A percentile compares a stretch with the other conserved stretches of the same genome.
These are phyloP conservation scores for Papilionanthe hybrid DNA, from an alignment of 116 monocot species.

Conservation along the genomic window DNA sequence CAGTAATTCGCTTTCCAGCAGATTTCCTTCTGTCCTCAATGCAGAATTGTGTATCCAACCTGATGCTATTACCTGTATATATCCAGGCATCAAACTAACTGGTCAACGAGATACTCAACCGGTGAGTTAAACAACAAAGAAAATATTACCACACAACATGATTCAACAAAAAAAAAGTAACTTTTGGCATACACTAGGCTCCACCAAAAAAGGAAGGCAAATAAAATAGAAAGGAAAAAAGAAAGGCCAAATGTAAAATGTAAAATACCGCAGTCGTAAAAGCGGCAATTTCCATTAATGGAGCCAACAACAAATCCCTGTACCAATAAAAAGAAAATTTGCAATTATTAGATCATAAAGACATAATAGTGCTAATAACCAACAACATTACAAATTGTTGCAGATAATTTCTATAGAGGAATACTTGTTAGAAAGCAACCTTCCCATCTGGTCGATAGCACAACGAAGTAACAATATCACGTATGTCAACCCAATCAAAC, in stretches of 20 bases:
- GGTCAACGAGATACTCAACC: background rate
- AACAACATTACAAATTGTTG: background rate
- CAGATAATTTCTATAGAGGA: background rate
- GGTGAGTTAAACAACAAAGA: background rate
- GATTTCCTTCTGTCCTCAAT: constrained; percentile 34
- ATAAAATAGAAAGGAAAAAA: background rate
- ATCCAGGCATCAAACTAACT: background rate
- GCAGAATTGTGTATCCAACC: constrained; percentile 15
- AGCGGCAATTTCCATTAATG: constrained; percentile 37
- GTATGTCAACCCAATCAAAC: constrained; percentile 57
- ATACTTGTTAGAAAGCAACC: constrained; percentile 24
- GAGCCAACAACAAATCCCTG: constrained; percentile 48
- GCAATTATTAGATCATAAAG: background rate
- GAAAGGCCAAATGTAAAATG: background rate
- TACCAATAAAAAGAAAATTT: background rate
- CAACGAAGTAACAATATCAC: constrained; percentile 64
- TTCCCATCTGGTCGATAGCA: constrained; percentile 65
- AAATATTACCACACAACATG: background rate
- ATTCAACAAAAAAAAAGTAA: background rate
- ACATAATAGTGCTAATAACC: background rate
- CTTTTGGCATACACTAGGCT: background rate
- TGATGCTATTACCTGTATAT: constrained; percentile 17
- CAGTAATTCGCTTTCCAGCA: constrained; percentile 29
- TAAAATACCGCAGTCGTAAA: constrained; percentile 52
- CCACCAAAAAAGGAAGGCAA: background rate